phyloP scores from a whole-genome alignment of 2,329 filamentous ascomycete genomes.

The Fusarium burgessii region DNA sequence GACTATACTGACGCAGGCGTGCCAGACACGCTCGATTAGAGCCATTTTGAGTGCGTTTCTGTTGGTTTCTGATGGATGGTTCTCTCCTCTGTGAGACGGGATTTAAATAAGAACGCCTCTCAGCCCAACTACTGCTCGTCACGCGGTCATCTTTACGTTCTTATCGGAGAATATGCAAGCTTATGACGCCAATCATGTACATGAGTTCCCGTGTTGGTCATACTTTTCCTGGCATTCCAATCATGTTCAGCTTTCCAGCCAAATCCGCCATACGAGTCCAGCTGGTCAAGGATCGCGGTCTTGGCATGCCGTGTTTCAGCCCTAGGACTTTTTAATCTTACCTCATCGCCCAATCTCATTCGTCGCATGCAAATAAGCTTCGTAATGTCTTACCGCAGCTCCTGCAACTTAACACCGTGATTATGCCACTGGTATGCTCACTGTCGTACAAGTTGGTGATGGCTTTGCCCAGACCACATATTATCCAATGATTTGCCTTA shows the following conservation, averaged over 20 bases:
- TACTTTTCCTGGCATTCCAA: background rate
- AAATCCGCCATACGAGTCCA: background rate
- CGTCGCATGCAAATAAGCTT: background rate
- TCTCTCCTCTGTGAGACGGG: background rate
- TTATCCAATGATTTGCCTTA: background rate
- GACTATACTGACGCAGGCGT: constrained; percentile 30
- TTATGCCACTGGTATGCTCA: background rate
- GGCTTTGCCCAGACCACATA: background rate
- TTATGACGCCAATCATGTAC: background rate
- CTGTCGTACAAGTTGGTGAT: background rate
- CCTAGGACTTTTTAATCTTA: background rate
- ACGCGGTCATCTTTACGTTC: background rate
- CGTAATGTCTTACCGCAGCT: background rate
- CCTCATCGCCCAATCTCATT: background rate
- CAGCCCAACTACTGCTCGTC: background rate
- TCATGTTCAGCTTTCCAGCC: background rate
- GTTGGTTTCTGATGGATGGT: background rate
- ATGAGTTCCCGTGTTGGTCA: background rate
- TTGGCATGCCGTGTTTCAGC: constrained; percentile 1
- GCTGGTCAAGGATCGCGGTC: background rate
- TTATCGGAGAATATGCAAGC: background rate
- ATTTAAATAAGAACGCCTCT: background rate
- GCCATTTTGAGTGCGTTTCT: constrained; percentile 22
- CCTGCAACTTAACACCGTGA: background rate
- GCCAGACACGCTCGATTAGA: constrained; percentile 35